Evolutionary conservation across 768 basidiomycete genomes (phyloP).

Genomic region (Pisolithus tinctorius): DNA sequence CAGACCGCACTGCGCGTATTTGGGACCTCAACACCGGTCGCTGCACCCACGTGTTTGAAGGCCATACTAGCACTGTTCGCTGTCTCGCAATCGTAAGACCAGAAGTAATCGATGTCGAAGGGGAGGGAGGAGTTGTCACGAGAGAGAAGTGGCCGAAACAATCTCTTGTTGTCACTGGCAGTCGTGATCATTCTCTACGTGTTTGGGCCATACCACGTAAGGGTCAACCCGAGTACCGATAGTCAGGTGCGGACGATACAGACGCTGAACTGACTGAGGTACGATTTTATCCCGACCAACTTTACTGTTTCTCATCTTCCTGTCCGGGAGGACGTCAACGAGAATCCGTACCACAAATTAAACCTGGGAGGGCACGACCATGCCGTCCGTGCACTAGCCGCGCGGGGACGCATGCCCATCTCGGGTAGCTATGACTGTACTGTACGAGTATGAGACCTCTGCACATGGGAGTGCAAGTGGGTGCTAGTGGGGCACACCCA

Average conservation of each 20-base stretch:
- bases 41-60: slow-evolving; percentile 91
- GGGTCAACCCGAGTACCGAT: slow-evolving; percentile 70
- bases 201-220: slow-evolving; percentile 65
- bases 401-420: slow-evolving; percentile 81
- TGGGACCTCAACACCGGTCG: slow-evolving; percentile 78
- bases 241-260: slow-evolving; percentile 52
- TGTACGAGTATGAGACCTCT: slow-evolving; percentile 92
- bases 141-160: slow-evolving; percentile 71
- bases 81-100: slow-evolving; percentile 96
- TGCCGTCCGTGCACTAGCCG: slow-evolving; percentile 89
- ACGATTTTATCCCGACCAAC: slow-evolving; percentile 6
- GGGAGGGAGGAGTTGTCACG: slow-evolving; percentile 50
- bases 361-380: slow-evolving; percentile 86
- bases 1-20: slow-evolving; percentile 87
- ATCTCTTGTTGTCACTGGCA: slow-evolving; percentile 70
- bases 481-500: slow-evolving; percentile 83
- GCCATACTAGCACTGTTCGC: slow-evolving; percentile 93
- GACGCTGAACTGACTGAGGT: slow-evolving; percentile 55
- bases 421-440: slow-evolving; percentile 96
- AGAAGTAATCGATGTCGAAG: slow-evolving; percentile 72
- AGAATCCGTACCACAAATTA: slow-evolving; percentile 87
- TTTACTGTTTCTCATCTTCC: slow-evolving; percentile 4
- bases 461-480: slow-evolving; percentile 75
- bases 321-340: slow-evolving; percentile 52
- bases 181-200: slow-evolving; percentile 57